Evolutionary conservation across 805 yeast genomes (phyloP), one percentile per base, ranked within the genome.

Genomic region (Wickerhamomyces kurtzmanii): DNA sequence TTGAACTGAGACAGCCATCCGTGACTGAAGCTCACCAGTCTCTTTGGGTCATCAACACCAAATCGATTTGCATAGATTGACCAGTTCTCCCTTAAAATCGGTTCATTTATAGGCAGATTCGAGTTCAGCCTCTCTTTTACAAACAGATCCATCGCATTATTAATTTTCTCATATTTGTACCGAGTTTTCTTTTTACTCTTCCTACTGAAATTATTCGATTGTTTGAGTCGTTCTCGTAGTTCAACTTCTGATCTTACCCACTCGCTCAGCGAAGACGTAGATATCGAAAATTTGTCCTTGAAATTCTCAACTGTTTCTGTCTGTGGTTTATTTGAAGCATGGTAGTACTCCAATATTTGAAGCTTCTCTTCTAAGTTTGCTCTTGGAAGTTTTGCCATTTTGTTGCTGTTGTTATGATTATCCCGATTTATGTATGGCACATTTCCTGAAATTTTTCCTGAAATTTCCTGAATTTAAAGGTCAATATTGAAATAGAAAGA

Each of bases 1-100:
- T 73, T 73, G 48, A 73, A 73, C 40, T 68, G 75, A 9, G 69
- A 55, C 23, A 73, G 48, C 80, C 80, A 73, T 7, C 81, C 81
- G 44, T 72, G 78, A 37, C 74, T 65, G 36, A 71, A 73, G 11
- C 64, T 58, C 16, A 58, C 61, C 31, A 67, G 45, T 30, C 81
- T 51, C 42, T 72, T 73, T 4, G 79, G 77, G 39, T 73, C 75
- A 6, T 64, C 68, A 3, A 73, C 76, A 8, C 78, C 79, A 42
- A 47, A 68, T 40, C 62, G 57, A 31, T 65, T 65, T 3, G 77
- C 79, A 40, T 58, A 68, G 17, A 59, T 50, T 10, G 62, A 53
- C 81, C 81, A 73, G 41, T 68, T 65, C 27, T 67, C 71, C 21
- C 78, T 51, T 24, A 73, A 47, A 5, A 70, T 52, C 2, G 76